These are phyloP conservation scores for Penicillium sp. DNA, from an alignment of 2,329 filamentous ascomycete species.

Conservation along the genomic window DNA sequence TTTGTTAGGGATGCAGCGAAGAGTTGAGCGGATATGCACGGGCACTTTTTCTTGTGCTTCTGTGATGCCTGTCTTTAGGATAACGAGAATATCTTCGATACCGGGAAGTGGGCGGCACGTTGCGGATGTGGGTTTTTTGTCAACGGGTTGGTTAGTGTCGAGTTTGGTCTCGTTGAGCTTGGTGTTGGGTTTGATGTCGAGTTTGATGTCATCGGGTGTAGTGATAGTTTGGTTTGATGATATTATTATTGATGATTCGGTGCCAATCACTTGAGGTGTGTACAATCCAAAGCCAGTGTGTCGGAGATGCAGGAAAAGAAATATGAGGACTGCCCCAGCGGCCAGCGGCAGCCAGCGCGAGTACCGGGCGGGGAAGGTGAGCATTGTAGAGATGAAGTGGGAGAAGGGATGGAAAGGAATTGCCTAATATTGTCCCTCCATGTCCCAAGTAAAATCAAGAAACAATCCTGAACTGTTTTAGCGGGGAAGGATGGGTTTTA, in stretches of 20 bases:
- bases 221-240: not conserved
- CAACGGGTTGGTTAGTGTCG: not conserved
- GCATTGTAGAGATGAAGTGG: slow-evolving; percentile 11
- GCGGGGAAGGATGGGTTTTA: not conserved
- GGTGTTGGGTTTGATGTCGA: not conserved
- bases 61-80: slow-evolving; percentile 59
- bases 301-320: slow-evolving; percentile 17
- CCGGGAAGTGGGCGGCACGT: slow-evolving; percentile 38
- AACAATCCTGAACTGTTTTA: slow-evolving; percentile 7
- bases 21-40: slow-evolving; percentile 53
- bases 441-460: not conserved
- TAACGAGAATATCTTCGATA: slow-evolving; percentile 54
- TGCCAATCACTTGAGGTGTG: not conserved
- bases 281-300: slow-evolving; percentile 1
- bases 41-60: slow-evolving; percentile 57
- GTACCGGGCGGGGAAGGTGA: slow-evolving; percentile 20
- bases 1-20: slow-evolving; percentile 56
- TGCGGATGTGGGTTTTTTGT: slow-evolving; percentile 3
- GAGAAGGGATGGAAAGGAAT: not conserved
- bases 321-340: slow-evolving; percentile 10
- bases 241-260: not conserved
- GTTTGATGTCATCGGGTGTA: not conserved
- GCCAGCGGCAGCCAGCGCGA: slow-evolving; percentile 21
- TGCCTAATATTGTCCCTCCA: not conserved
- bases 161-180: too few species aligned